Conservation (phyloP, 495 filamentous ascomycete species). For the Penicillium steckii region DNA sequence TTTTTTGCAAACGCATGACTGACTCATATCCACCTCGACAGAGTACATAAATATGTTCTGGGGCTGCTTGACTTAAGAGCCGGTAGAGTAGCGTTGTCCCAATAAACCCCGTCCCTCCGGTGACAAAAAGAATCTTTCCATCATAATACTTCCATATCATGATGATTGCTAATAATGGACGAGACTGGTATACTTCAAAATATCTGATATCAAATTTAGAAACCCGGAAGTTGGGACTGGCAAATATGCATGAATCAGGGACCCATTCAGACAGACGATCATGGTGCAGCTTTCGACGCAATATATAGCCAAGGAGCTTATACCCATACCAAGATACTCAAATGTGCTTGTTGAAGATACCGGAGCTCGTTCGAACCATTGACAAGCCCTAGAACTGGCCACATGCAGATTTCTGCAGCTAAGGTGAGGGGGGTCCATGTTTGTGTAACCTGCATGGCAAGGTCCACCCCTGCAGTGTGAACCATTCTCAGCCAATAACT, state of each 20-base stretch:
- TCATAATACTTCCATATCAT: conserved; percentile 31
- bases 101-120: conserved; percentile 24
- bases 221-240: conserved; percentile 1
- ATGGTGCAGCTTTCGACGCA: conserved; percentile 3
- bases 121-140: conserved; percentile 23
- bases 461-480: conserved; percentile 3
- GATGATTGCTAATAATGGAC: not conserved
- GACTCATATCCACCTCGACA: conserved; percentile 25
- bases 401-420: conserved; percentile 12
- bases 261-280: not conserved
- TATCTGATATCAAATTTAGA: not conserved
- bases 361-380: not conserved
- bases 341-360: not conserved
- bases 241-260: not conserved
- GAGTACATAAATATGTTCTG: conserved; percentile 23
- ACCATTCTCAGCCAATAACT: conserved; percentile 8
- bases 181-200: not conserved
- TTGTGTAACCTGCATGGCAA: conserved; percentile 16
- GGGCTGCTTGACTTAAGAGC: conserved; percentile 18
- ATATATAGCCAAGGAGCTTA: conserved; percentile 1
- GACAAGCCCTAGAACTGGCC: conserved; percentile 1
- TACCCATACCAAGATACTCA: not conserved
- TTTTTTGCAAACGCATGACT: no score
- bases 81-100: conserved; percentile 24
- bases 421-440: conserved; percentile 16